Percentiles rank a stretch among this genome's conserved stretches.
These are phyloP conservation scores for Picea engelmannii DNA, from an alignment of 83 land plant genomes.

Conservation along the genomic window DNA sequence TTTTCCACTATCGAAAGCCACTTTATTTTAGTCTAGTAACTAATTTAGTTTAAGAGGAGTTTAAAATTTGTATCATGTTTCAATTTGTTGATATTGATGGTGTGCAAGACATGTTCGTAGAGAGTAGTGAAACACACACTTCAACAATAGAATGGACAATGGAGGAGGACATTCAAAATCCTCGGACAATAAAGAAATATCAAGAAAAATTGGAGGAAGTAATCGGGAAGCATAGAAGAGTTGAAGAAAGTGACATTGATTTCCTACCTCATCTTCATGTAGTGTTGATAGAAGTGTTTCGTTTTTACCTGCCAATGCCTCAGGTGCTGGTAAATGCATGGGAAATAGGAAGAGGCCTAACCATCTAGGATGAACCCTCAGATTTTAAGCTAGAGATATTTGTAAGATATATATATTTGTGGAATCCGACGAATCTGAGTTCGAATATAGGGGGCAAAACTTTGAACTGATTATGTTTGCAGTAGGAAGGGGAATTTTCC, in stretches of 20 bases:
- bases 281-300: background rate
- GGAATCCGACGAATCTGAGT: conserved; percentile 17
- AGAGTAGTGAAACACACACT: conserved; percentile 22
- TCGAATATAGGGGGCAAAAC: conserved; percentile 28
- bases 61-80: too few relatives aligned
- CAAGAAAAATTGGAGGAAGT: conserved; percentile 14
- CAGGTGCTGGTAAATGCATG: conserved; percentile 22
- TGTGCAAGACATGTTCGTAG: conserved; percentile 23
- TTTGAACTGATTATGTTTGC: conserved; percentile 27
- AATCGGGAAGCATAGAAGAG: conserved; percentile 1
- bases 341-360: conserved; percentile 16
- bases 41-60: too few relatives aligned
- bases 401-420: too few relatives aligned
- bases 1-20: too few relatives aligned
- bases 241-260: conserved; percentile 23
- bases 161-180: conserved; percentile 33
- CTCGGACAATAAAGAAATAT: conserved; percentile 10
- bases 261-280: conserved; percentile 6
- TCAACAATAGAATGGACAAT: background rate
- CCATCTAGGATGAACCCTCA: conserved; percentile 27
- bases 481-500: too few relatives aligned
- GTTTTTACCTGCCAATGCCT: too few relatives aligned
- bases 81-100: too few relatives aligned
- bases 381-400: conserved; percentile 46
- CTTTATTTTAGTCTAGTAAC: too few relatives aligned